Percentiles rank a stretch among this genome's conserved stretches.
phyloP scores from a whole-genome alignment of 345 rosid genomes.

The Zanthoxylum bungeanum region DNA sequence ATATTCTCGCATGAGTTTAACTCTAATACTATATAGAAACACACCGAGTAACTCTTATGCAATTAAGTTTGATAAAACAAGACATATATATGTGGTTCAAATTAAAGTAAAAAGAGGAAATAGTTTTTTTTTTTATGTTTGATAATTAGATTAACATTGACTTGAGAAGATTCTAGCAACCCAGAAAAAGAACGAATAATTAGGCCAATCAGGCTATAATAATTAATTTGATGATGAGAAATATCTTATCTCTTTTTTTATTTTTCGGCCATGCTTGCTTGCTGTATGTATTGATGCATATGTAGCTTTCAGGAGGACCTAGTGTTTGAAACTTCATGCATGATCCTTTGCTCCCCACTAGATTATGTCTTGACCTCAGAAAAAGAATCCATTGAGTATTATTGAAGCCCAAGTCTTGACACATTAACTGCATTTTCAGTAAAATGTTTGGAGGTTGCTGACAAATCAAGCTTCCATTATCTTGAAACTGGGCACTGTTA shows the following conservation, averaged over 20 bases:
- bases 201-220: background rate
- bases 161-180: background rate
- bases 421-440: conserved; percentile 36
- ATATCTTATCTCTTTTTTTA: too few species aligned
- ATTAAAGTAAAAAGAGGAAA: too few species aligned
- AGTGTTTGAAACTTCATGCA: conserved; percentile 34
- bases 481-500: too few species aligned
- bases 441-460: conserved; percentile 43
- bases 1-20: too few species aligned
- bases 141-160: too few species aligned
- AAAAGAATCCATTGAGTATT: conserved; percentile 41
- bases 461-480: conserved; percentile 38
- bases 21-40: too few species aligned
- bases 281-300: background rate
- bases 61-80: too few species aligned
- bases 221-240: background rate
- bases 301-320: conserved; percentile 19
- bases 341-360: conserved; percentile 43
- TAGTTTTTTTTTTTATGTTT: too few species aligned
- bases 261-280: background rate
- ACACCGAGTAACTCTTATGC: too few species aligned
- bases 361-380: conserved; percentile 40
- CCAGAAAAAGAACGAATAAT: background rate
- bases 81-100: too few species aligned
- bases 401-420: conserved; percentile 21